Evolutionary conservation across 2,329 filamentous ascomycete genomes (phyloP), one percentile per base, ranked within the genome.

Genomic region (Rasamsonia emersonii): DNA sequence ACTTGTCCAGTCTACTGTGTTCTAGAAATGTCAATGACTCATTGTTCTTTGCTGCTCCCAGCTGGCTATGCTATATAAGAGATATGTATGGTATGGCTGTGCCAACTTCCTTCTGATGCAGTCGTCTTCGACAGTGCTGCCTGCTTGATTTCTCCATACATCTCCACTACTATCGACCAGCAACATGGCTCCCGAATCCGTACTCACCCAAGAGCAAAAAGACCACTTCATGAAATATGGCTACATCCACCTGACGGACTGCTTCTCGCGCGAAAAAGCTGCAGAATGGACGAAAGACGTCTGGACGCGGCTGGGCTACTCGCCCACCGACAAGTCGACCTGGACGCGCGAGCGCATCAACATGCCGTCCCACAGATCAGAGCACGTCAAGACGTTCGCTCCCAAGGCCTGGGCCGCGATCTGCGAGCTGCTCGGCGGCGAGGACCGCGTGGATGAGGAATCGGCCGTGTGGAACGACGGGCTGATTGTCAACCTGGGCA

Each of bases 401-500:
- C 79, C 79, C 0, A 71, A 70, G 38, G 78, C 76, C 2, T 83
- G 77, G 77, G 58, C 64, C 0, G 77, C 75, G 11, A 80, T 82
- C 39, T 75, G 72, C 51, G 71, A 79, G 51, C 66, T 83, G 7
- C 70, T 78, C 36, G 78, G 77, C 32, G 78, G 77, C 35, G 71
- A 77, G 40, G 70, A 71, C 19, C 65, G 67, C 5, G 56, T 79
- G 19, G 50, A 56, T 2, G 56, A 61, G 4, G 49, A 58, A 14
- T 70, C 65, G 17, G 65, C 65, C n/a, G 50, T 58, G n/a, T 82
- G 79, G 78, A 67, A 67, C 41, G 79, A 83, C 57, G 68, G 69
- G 3, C 68, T 82, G 35, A 83, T 83, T 45, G 76, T 83, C 24
- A 83, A 82, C 53, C 65, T 83, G 5, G 79, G 79, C 9, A 73